phyloP scores from a whole-genome alignment of 2,329 filamentous ascomycete species.

The Fusarium sp. region DNA sequence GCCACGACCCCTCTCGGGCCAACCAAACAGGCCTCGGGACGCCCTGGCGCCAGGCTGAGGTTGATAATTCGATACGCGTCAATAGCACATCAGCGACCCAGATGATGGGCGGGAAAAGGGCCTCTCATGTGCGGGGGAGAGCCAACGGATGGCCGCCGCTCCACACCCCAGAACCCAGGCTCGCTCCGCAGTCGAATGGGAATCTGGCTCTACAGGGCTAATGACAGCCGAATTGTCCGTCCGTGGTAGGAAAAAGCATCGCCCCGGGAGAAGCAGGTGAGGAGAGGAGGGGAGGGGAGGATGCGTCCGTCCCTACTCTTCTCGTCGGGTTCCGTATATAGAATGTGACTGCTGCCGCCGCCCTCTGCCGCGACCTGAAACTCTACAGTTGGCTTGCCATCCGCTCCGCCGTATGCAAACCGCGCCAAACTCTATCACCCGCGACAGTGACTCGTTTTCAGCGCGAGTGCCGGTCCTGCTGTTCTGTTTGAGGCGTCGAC shows the following conservation, averaged over 20 bases:
- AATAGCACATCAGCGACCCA: slow-evolving; percentile 37
- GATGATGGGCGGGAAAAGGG: slow-evolving; percentile 21
- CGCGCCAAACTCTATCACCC: slow-evolving; percentile 22
- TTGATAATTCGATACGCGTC: slow-evolving; percentile 36
- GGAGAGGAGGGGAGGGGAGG: slow-evolving; percentile 4
- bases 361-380: slow-evolving; percentile 36
- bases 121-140: slow-evolving; percentile 41
- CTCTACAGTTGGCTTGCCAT: slow-evolving; percentile 29
- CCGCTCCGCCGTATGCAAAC: slow-evolving; percentile 24
- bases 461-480: slow-evolving; percentile 18
- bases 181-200: slow-evolving; percentile 32
- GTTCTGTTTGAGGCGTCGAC: slow-evolving; percentile 14
- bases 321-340: slow-evolving; percentile 39
- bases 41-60: slow-evolving; percentile 24
- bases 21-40: slow-evolving; percentile 30
- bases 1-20: slow-evolving; percentile 21
- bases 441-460: slow-evolving; percentile 25
- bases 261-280: slow-evolving; percentile 5
- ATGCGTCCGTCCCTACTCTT: slow-evolving; percentile 10
- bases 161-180: slow-evolving; percentile 40
- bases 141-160: slow-evolving; percentile 37
- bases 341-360: slow-evolving; percentile 41
- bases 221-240: slow-evolving; percentile 9
- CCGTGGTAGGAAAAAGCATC: slow-evolving; percentile 9
- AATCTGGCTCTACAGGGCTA: slow-evolving; percentile 27